Evolutionary conservation across 148 eudicot genomes (phyloP).

Genomic region (Vaccinium myrtillus): DNA sequence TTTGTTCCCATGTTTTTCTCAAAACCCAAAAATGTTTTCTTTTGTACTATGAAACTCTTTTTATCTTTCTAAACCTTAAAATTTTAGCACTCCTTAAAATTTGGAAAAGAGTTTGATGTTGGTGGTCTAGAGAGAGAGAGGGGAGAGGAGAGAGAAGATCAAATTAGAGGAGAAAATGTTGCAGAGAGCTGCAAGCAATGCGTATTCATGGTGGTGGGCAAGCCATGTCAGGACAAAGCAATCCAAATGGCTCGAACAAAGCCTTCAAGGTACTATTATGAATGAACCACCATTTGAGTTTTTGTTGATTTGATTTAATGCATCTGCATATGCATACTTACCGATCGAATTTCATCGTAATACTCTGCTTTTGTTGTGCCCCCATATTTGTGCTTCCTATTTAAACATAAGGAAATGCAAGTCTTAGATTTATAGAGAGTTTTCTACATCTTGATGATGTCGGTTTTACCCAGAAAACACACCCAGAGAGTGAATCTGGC

Average conservation of each 20-base stretch:
- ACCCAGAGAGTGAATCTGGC: no score
- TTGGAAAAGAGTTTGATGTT: slow-evolving; percentile 8
- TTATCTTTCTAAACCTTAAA: slow-evolving; percentile 12
- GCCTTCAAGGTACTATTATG: slow-evolving; percentile 28
- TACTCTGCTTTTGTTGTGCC: background rate
- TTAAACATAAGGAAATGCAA: background rate
- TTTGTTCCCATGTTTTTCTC: slow-evolving; percentile 6
- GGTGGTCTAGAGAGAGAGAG: slow-evolving; percentile 19
- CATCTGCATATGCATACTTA: background rate
- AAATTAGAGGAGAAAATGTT: slow-evolving; percentile 27
- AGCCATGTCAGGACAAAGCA: slow-evolving; percentile 50
- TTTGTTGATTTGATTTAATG: background rate
- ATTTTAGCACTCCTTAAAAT: background rate
- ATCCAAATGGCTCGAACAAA: slow-evolving; percentile 53
- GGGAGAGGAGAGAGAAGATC: background rate
- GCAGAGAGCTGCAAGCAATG: slow-evolving; percentile 49
- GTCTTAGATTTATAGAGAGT: background rate
- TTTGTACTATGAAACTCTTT: background rate
- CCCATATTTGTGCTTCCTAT: background rate
- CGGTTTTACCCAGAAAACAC: no score
- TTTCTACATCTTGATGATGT: no score
- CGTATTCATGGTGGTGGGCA: slow-evolving; percentile 59
- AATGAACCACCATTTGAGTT: background rate
- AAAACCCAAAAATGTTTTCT: background rate
- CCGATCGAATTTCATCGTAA: background rate